Conservation (phyloP, 441 rosid genomes). For the Mallotus repandus region DNA sequence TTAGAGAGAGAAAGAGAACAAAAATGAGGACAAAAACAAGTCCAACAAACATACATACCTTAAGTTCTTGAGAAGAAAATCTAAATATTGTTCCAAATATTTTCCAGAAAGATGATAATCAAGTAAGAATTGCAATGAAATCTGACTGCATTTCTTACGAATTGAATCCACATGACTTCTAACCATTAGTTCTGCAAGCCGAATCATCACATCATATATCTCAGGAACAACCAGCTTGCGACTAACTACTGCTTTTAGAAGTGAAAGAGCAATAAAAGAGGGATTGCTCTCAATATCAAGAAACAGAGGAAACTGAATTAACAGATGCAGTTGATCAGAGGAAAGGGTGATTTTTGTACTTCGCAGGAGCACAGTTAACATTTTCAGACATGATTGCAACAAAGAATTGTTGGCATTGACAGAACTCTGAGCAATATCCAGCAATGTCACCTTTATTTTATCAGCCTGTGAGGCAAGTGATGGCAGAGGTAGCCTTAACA, state of each 20-base stretch:
- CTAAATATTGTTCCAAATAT: conserved; percentile 65
- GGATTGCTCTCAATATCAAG: conserved; percentile 79
- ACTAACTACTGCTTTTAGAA: conserved; percentile 73
- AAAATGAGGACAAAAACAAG: background rate
- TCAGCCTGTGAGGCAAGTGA: conserved; percentile 76
- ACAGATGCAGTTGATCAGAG: conserved; percentile 61
- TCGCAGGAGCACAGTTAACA: conserved; percentile 73
- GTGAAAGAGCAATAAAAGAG: conserved; percentile 66
- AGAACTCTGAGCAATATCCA: conserved; percentile 69
- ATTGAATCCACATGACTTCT: conserved; percentile 73
- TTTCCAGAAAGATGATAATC: conserved; percentile 68
- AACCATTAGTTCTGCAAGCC: conserved; percentile 79
- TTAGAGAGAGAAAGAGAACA: background rate
- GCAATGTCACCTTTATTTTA: conserved; percentile 64
- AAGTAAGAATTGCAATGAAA: conserved; percentile 72
- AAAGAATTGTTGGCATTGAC: conserved; percentile 57
- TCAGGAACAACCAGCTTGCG: conserved; percentile 83
- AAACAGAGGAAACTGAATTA: conserved; percentile 85
- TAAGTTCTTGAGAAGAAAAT: conserved; percentile 64
- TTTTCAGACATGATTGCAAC: conserved; percentile 77
- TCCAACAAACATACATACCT: conserved; percentile 42
- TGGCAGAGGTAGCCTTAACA: conserved; percentile 77
- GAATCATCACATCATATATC: conserved; percentile 72
- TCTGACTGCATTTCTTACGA: conserved; percentile 79
- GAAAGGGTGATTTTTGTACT: conserved; percentile 66